phyloP scores from a whole-genome alignment of 495 filamentous ascomycete species.

The Xylaria scruposa region DNA sequence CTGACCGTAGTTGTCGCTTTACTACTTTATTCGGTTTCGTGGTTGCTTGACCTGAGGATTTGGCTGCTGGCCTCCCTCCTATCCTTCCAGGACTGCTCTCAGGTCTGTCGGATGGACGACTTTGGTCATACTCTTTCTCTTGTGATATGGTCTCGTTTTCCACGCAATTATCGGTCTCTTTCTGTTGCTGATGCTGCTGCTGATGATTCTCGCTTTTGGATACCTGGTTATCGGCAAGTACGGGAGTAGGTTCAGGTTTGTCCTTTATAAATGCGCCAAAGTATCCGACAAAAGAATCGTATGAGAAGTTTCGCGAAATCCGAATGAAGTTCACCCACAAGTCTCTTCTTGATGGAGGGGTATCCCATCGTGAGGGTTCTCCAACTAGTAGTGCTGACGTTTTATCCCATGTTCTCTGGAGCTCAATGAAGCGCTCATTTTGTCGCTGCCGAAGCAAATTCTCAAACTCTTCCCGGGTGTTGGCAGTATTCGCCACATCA shows the following conservation, averaged over 20 bases:
- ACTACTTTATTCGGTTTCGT: background rate
- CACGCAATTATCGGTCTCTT: background rate
- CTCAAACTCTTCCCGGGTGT: background rate
- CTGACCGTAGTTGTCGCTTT: background rate
- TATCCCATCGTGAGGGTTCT: background rate
- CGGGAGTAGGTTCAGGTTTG: background rate
- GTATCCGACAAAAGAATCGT: slow-evolving; percentile 2
- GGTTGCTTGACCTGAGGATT: background rate
- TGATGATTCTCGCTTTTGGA: background rate
- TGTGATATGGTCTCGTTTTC: background rate
- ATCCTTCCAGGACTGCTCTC: background rate
- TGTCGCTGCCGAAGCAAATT: slow-evolving; percentile 1
- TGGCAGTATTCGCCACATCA: background rate
- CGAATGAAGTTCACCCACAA: background rate
- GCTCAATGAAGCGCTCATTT: slow-evolving; percentile 3
- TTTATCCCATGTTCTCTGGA: background rate
- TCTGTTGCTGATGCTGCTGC: background rate
- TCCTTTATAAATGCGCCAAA: slow-evolving; percentile 16
- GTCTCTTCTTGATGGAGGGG: background rate
- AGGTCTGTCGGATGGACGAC: background rate
- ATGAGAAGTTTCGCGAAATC: slow-evolving; percentile 14
- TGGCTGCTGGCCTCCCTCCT: background rate
- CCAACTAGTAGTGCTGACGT: background rate
- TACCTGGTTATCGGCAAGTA: background rate
- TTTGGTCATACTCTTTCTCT: background rate